Percentiles rank a stretch among this genome's conserved stretches.
Conservation (phyloP, 2,329 filamentous ascomycete genomes). For the Pseudonectria foliicola region DNA sequence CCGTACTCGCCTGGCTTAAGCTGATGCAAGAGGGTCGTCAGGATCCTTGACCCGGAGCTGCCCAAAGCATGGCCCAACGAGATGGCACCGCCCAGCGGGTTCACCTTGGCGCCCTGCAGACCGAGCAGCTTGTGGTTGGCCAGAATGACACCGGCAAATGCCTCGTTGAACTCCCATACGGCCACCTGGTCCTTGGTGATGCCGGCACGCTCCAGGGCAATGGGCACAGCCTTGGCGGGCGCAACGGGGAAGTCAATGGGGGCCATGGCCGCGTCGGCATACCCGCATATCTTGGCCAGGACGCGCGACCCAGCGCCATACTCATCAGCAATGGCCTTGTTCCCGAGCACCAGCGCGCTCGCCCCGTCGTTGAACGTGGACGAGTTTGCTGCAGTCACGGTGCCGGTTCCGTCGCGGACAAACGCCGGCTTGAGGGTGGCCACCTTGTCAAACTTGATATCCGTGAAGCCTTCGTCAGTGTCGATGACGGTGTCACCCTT, state of each 20-base stretch:
- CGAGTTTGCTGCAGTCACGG: conserved; percentile 89
- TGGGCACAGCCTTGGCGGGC: conserved; percentile 83
- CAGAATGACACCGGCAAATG: conserved; percentile 91
- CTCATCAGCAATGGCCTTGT: conserved; percentile 69
- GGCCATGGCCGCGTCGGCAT: conserved; percentile 84
- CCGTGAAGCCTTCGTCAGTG: conserved; percentile 83
- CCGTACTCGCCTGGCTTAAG: conserved; percentile 89
- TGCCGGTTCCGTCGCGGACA: conserved; percentile 74
- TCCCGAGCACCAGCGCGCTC: conserved; percentile 79
- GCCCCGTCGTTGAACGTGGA: conserved; percentile 94
- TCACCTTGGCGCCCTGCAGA: conserved; percentile 71
- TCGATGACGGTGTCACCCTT: conserved; percentile 77
- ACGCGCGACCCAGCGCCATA: conserved; percentile 73
- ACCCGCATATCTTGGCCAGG: conserved; percentile 77
- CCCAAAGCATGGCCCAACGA: conserved; percentile 86
- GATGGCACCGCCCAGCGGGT: conserved; percentile 85
- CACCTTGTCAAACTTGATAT: conserved; percentile 81
- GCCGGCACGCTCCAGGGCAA: conserved; percentile 80
- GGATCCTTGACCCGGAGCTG: conserved; percentile 85
- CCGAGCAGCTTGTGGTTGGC: conserved; percentile 90
- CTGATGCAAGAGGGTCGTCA: conserved; percentile 86
- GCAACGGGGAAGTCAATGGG: conserved; percentile 92
- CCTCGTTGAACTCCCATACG: conserved; percentile 98
- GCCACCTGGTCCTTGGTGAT: conserved; percentile 88
- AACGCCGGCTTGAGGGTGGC: conserved; percentile 86